A percentile compares a stretch with the other conserved stretches of the same genome.
These are phyloP conservation scores for Stereum hirsutum DNA, from an alignment of 1,284 basidiomycete species.

Conservation along the genomic window DNA sequence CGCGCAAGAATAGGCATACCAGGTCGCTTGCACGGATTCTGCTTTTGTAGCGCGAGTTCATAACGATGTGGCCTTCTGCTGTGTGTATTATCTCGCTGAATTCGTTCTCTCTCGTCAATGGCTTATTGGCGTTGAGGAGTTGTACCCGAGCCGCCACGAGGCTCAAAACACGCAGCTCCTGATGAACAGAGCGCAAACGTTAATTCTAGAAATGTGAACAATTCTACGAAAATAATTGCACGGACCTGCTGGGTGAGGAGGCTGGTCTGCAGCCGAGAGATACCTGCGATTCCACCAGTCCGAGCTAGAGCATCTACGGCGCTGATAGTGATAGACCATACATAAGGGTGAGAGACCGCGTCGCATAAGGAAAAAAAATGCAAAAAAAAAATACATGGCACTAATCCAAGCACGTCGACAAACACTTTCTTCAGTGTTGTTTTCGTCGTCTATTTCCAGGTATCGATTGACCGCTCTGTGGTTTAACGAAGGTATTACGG, in stretches of 20 bases:
- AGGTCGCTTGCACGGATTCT: slow-evolving; percentile 21
- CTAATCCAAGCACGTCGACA: slow-evolving; percentile 28
- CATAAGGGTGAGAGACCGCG: slow-evolving; percentile 3
- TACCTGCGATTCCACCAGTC: neutral
- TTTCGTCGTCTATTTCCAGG: no score
- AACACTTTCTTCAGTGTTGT: no score
- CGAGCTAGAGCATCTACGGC: neutral
- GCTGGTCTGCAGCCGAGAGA: neutral
- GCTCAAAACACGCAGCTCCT: neutral
- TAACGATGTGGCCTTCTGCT: slow-evolving; percentile 17
- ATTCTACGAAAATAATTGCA: neutral
- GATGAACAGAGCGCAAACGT: neutral
- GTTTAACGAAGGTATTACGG: no score
- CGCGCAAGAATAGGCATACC: slow-evolving; percentile 19
- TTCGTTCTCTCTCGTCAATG: neutral
- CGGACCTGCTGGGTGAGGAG: neutral
- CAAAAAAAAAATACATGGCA: slow-evolving; percentile 17
- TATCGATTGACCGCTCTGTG: no score
- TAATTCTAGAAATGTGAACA: neutral
- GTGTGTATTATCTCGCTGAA: slow-evolving; percentile 4
- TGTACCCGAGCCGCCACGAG: neutral
- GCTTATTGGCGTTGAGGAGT: neutral
- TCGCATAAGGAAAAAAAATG: neutral
- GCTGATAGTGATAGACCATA: neutral
- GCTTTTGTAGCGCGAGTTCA: slow-evolving; percentile 26